A percentile compares a stretch with the other conserved stretches of the same genome.
phyloP scores from a whole-genome alignment of 176 grass and related monocot species.

The Thinopyrum elongatum region DNA sequence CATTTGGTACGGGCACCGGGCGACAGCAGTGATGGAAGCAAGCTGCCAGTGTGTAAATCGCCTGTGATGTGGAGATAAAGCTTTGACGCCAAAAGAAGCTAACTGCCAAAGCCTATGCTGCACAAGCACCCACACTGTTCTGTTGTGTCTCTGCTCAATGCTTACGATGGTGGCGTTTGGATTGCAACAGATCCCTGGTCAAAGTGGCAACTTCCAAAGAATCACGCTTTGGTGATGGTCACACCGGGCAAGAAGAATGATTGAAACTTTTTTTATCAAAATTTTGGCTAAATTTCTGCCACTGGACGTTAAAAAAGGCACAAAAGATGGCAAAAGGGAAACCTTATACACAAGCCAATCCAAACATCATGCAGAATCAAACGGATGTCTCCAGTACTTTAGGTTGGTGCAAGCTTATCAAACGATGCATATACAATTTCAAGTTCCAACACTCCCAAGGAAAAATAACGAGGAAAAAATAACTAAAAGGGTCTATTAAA shows the following conservation, averaged over 20 bases:
- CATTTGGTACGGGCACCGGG: constrained; percentile 27
- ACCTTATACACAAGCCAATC: background rate
- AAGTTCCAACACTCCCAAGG: constrained; percentile 1
- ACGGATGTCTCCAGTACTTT: background rate
- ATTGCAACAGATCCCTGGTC: constrained; percentile 25
- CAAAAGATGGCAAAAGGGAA: background rate
- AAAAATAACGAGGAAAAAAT: background rate
- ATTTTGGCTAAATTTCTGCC: background rate
- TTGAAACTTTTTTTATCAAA: background rate
- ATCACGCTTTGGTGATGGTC: background rate
- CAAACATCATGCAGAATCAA: background rate
- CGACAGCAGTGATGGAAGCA: constrained; percentile 25
- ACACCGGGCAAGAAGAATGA: background rate
- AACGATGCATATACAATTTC: constrained; percentile 24
- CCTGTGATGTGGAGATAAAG: constrained; percentile 15
- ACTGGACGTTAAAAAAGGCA: background rate
- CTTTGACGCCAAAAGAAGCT: constrained; percentile 5
- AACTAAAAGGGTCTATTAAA: background rate
- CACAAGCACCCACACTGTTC: no score
- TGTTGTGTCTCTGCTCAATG: no score
- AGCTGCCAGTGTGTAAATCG: constrained; percentile 26
- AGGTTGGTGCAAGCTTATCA: constrained; percentile 16
- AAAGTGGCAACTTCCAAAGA: constrained; percentile 20
- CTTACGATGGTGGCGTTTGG: constrained; percentile 20
- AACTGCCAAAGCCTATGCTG: constrained; percentile 25